A percentile compares a stretch with the other conserved stretches of the same genome.
These are phyloP conservation scores for Penicillium sp. DNA, from an alignment of 2,329 filamentous ascomycete genomes.

Conservation along the genomic window DNA sequence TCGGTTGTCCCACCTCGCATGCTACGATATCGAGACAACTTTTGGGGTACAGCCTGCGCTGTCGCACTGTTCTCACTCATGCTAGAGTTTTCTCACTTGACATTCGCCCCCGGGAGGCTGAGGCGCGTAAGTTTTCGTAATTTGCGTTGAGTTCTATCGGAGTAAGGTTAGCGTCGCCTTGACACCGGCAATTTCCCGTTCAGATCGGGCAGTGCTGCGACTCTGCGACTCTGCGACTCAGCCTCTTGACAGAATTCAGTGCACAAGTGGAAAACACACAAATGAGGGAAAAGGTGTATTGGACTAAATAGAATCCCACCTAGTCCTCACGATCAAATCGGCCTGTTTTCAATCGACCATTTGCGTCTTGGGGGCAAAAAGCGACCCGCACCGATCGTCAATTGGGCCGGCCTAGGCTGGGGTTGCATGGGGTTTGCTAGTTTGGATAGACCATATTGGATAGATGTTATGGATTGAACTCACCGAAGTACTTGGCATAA, in stretches of 20 bases:
- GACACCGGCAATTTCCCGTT: neutral
- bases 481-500: slow-evolving; percentile 1
- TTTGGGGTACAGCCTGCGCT: neutral
- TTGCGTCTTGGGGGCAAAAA: neutral
- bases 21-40: neutral
- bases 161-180: slow-evolving; percentile 4
- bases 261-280: neutral
- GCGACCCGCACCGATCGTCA: slow-evolving; percentile 5
- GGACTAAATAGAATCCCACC: neutral
- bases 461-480: neutral
- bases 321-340: slow-evolving; percentile 7
- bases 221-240: neutral
- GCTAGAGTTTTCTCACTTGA: neutral
- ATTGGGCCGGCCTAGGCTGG: neutral
- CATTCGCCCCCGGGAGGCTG: neutral
- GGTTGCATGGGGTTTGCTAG: neutral
- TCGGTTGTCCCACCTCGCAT: slow-evolving; percentile 1
- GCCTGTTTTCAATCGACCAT: slow-evolving; percentile 8
- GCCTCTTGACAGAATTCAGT: neutral
- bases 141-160: neutral
- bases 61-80: neutral
- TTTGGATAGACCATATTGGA: neutral
- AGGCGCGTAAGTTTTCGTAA: slow-evolving; percentile 5
- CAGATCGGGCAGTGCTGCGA: neutral
- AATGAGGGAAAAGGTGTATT: slow-evolving; percentile 1